Evolutionary conservation across 371 early-diverging fungal species (phyloP).

Genomic region (Globomyces sp.): DNA sequence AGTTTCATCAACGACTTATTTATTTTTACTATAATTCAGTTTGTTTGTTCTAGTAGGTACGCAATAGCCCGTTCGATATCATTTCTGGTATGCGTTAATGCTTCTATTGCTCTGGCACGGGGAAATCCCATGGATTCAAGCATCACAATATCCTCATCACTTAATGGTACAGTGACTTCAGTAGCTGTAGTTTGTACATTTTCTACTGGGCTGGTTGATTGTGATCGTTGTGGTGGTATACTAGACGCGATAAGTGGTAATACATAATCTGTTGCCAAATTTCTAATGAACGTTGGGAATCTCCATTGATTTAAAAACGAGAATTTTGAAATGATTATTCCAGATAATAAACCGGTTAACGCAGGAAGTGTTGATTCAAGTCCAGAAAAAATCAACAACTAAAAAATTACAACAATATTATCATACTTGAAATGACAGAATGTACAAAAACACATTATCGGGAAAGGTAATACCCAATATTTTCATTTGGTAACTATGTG

Average conservation of each 20-base stretch:
- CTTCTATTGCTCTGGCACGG: slow-evolving; percentile 1
- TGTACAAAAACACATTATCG: slow-evolving; percentile 7
- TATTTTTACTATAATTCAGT: no score
- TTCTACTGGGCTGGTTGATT: neutral
- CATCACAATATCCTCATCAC: slow-evolving; percentile 15
- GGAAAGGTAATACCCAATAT: slow-evolving; percentile 2
- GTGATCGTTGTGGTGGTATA: slow-evolving; percentile 4
- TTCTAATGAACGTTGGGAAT: neutral
- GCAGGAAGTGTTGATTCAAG: neutral
- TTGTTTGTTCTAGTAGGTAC: slow-evolving; percentile 5
- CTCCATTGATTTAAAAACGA: neutral
- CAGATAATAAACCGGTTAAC: neutral
- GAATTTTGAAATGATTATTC: slow-evolving; percentile 6
- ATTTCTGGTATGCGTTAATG: slow-evolving; percentile 4
- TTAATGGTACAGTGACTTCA: neutral
- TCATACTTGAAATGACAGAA: slow-evolving; percentile 7
- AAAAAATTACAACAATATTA: neutral
- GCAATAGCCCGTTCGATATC: slow-evolving; percentile 17
- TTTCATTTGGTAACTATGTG: slow-evolving; percentile 8
- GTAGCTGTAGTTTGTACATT: neutral
- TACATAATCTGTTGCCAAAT: neutral
- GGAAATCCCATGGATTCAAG: slow-evolving; percentile 13
- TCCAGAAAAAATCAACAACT: slow-evolving; percentile 11
- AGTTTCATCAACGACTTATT: no score
- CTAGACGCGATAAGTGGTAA: neutral